Evolutionary conservation across 306 rosid species (phyloP).

Genomic region (Cucumis melo): DNA sequence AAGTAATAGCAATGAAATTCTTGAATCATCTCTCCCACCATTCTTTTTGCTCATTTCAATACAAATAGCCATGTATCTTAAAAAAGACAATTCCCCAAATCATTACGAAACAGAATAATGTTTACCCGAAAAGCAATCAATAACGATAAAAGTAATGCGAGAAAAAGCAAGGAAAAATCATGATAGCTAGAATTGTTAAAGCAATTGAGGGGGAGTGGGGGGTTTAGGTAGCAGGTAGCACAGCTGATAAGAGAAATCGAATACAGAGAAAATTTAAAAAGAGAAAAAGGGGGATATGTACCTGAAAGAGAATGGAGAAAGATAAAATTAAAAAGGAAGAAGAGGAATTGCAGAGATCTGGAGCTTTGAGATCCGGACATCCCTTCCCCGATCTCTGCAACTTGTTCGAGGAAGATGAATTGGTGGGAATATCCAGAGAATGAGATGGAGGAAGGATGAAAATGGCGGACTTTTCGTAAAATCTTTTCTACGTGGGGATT

Average conservation of each 20-base stretch:
- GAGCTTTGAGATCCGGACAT: slow-evolving; percentile 25
- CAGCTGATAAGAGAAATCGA: neutral
- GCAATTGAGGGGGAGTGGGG: neutral
- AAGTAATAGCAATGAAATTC: neutral
- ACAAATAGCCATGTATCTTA: neutral
- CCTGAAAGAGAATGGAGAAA: slow-evolving; percentile 29
- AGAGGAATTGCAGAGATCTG: slow-evolving; percentile 30
- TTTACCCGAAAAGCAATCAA: neutral
- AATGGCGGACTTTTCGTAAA: neutral
- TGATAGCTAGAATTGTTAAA: neutral
- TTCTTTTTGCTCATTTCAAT: neutral
- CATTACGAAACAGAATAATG: neutral
- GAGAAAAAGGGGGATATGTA: slow-evolving; percentile 10
- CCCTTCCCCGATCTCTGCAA: slow-evolving; percentile 2
- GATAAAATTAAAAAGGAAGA: slow-evolving; percentile 18
- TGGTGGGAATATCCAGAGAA: neutral
- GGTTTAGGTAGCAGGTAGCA: neutral
- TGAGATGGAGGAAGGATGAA: neutral
- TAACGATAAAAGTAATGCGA: neutral
- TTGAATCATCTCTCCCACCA: neutral
- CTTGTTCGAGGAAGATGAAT: neutral
- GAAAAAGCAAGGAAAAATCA: neutral
- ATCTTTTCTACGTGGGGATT: neutral
- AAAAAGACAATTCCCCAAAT: neutral
- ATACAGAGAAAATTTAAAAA: neutral